Evolutionary conservation across 768 basidiomycete genomes (phyloP), one percentile per base, ranked within the genome.

Genomic region (Boletus rex-veris): DNA sequence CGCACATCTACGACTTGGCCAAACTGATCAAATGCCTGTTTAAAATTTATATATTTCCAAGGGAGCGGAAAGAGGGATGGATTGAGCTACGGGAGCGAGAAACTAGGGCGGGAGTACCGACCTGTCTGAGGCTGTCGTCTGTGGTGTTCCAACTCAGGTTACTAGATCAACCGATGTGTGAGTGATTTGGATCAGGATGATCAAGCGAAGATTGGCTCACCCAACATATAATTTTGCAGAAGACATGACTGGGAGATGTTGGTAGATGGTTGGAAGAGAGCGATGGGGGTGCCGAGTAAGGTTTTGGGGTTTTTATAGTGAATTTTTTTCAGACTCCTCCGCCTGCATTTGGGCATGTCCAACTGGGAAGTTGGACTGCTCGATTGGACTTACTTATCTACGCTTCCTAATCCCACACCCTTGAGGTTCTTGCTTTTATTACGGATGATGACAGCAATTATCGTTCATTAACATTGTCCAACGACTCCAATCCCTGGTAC

Each of bases 1-100:
- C 80, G 68, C 69, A 82, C 80, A 76, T 82, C 81, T 54, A 69
- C 46, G 60, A 82, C 73, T 36, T 69, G 48, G 54, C 81, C 81
- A 64, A 60, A 77, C 14, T 66, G 44, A 41, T 63, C 57, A 72
- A 82, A 82, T 7, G 74, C 73, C 75, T 79, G 28, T 58, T 24
- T 45, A 3, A 18, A 3, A 44, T 53, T 40, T 12, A 47, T 62
- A 39, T 12, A 45, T 31, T 36, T 21, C 4, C 2, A 40, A 30
- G 4, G 11, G 8, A 53, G 57, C 19, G 55, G n/a, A 14, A 48
- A 31, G 51, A 50, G 41, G 7, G 35, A 48, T 12, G 35, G 40
- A 49, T 51, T 64, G 48, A 59, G 59, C 38, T 28, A 50, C 44
- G 21, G 37, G 11, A 39, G 9, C 28, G 11, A 36, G 4, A 28